Percentiles rank a stretch among this genome's conserved stretches.
Conservation (phyloP, 441 rosid genomes). For the Macaranga tanarius region DNA sequence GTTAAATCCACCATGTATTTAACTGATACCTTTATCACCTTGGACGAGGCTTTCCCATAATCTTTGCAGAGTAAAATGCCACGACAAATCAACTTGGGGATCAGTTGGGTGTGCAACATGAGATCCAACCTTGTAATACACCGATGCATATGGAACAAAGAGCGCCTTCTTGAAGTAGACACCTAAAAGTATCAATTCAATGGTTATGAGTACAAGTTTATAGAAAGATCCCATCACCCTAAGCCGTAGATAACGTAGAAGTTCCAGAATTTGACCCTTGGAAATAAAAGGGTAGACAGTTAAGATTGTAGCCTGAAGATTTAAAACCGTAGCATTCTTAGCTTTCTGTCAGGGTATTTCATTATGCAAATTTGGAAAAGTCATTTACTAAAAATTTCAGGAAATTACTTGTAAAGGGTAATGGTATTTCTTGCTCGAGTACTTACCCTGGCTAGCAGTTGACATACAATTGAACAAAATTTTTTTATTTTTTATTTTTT, state of each 20-base stretch:
- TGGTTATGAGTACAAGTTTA: conserved; percentile 10
- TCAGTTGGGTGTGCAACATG: conserved; percentile 45
- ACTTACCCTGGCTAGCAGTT: conserved; percentile 68
- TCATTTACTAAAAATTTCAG: background rate
- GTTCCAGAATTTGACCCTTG: background rate
- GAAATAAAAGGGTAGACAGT: background rate
- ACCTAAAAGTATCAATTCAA: conserved; percentile 45
- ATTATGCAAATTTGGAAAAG: background rate
- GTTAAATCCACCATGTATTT: background rate
- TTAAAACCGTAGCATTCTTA: conserved; percentile 1
- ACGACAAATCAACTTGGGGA: conserved; percentile 77
- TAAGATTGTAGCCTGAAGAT: background rate
- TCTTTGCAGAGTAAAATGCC: conserved; percentile 83
- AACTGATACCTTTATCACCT: conserved; percentile 55
- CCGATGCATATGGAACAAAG: conserved; percentile 85
- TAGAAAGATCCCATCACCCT: conserved; percentile 1
- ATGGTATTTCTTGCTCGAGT: conserved; percentile 13
- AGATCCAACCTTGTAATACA: conserved; percentile 82
- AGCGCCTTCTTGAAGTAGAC: conserved; percentile 82
- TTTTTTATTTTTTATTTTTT: no score
- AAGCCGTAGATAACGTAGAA: background rate
- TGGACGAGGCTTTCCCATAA: conserved; percentile 79
- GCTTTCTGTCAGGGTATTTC: background rate
- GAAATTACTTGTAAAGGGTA: background rate
- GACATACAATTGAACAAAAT: conserved; percentile 78